Percentiles rank a stretch among this genome's conserved stretches.
Conservation (phyloP, 306 rosid genomes). For the Cotoneaster glaucophyllus region DNA sequence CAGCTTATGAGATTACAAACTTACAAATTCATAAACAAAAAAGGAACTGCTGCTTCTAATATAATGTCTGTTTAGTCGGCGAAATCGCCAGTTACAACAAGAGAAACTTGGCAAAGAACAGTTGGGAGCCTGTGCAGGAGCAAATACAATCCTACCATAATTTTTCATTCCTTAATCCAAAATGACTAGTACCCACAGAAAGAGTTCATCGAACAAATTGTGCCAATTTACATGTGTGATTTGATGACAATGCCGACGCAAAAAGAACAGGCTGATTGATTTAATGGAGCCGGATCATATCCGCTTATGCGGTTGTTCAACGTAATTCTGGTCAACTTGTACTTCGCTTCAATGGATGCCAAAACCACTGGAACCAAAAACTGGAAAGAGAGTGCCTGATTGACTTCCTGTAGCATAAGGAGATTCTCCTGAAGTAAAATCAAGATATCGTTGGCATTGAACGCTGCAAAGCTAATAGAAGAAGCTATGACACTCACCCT, state of each 20-base stretch:
- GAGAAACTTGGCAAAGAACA: neutral
- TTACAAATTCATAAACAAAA: neutral
- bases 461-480: constrained; percentile 7
- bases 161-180: constrained; percentile 9
- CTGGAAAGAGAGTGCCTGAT: constrained; percentile 7
- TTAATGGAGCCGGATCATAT: constrained; percentile 20
- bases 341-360: constrained; percentile 29
- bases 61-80: neutral
- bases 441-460: neutral
- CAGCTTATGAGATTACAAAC: neutral
- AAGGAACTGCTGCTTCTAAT: neutral
- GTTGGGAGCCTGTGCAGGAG: neutral
- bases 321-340: constrained; percentile 18
- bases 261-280: constrained; percentile 8
- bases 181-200: constrained; percentile 31
- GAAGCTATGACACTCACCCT: constrained; percentile 28
- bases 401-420: constrained; percentile 14
- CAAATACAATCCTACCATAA: neutral
- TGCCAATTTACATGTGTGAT: constrained; percentile 56
- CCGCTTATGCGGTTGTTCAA: constrained; percentile 13
- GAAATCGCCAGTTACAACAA: neutral
- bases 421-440: neutral
- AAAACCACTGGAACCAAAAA: constrained; percentile 19
- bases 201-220: constrained; percentile 32
- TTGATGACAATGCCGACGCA: constrained; percentile 16